Percentiles rank a stretch among this genome's conserved stretches.
Evolutionary conservation across 139 green algal species (phyloP).

Genomic region (Chlorella ohadii): DNA sequence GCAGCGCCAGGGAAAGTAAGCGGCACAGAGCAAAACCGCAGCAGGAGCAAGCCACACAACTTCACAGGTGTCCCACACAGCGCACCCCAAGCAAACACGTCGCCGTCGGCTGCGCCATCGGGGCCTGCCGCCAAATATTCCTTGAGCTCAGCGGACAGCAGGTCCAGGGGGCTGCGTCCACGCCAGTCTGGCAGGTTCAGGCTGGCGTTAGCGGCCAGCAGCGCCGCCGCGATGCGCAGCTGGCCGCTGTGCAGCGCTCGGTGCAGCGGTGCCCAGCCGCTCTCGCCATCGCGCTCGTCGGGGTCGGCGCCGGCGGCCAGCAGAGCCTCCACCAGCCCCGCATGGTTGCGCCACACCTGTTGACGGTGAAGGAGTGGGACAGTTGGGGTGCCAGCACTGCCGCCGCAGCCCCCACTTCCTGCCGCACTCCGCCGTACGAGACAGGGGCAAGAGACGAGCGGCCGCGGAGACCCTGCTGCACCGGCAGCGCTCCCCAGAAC

Average conservation of each 20-base stretch:
- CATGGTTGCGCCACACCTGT: slow-evolving; percentile 75
- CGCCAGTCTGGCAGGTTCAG: slow-evolving; percentile 62
- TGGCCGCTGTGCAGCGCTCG: slow-evolving; percentile 90
- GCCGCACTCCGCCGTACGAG: too few species aligned
- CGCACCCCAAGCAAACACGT: slow-evolving; percentile 83
- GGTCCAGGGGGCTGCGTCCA: slow-evolving; percentile 82
- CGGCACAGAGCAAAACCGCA: neutral
- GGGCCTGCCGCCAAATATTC: slow-evolving; percentile 33
- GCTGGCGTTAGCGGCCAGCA: slow-evolving; percentile 70
- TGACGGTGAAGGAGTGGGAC: neutral
- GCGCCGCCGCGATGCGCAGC: slow-evolving; percentile 62
- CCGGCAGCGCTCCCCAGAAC: neutral
- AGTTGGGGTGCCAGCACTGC: neutral
- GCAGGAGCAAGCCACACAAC: neutral
- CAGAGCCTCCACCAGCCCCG: slow-evolving; percentile 55
- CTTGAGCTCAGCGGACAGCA: slow-evolving; percentile 75
- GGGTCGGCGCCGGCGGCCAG: slow-evolving; percentile 58
- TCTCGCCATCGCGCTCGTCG: slow-evolving; percentile 68
- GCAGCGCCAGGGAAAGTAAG: neutral
- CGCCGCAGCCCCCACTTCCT: neutral
- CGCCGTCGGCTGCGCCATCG: neutral
- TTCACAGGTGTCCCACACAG: neutral
- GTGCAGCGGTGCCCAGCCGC: slow-evolving; percentile 88
- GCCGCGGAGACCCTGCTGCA: neutral
- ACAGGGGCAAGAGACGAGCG: neutral